phyloP scores from a whole-genome alignment of 2,329 filamentous ascomycete species.

The Colletotrichum filicis region DNA sequence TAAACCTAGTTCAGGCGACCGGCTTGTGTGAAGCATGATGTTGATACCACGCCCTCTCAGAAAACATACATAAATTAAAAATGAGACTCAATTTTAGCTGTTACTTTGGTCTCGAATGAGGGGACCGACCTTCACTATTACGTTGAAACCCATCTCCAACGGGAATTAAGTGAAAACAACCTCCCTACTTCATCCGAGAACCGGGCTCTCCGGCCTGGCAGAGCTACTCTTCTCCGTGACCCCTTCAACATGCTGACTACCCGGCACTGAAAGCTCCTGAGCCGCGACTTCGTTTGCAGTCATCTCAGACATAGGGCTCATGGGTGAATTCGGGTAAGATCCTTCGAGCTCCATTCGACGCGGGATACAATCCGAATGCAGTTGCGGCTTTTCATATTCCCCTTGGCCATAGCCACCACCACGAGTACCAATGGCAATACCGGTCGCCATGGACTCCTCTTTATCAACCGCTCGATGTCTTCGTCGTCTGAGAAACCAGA shows the following conservation, averaged over 20 bases:
- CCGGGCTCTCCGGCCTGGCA: neutral
- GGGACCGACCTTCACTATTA: neutral
- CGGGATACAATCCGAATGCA: neutral
- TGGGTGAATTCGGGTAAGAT: neutral
- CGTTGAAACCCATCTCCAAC: neutral
- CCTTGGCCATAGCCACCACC: neutral
- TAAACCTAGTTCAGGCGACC: neutral
- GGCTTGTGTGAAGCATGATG: neutral
- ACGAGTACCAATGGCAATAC: neutral
- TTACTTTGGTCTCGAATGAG: neutral
- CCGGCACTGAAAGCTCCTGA: neutral
- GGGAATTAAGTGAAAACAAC: neutral
- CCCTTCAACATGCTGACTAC: neutral
- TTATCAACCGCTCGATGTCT: neutral
- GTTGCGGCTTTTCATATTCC: neutral
- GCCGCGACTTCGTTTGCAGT: neutral
- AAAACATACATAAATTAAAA: neutral
- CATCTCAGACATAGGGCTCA: neutral
- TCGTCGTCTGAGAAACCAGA: neutral
- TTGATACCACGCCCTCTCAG: slow-evolving; percentile 8
- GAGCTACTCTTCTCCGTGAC: neutral
- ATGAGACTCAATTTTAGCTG: neutral
- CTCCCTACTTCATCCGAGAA: neutral
- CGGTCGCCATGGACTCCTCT: neutral
- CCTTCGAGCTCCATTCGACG: neutral